Evolutionary conservation across 805 yeast genomes (phyloP).

Genomic region (Komagataella pastoris): DNA sequence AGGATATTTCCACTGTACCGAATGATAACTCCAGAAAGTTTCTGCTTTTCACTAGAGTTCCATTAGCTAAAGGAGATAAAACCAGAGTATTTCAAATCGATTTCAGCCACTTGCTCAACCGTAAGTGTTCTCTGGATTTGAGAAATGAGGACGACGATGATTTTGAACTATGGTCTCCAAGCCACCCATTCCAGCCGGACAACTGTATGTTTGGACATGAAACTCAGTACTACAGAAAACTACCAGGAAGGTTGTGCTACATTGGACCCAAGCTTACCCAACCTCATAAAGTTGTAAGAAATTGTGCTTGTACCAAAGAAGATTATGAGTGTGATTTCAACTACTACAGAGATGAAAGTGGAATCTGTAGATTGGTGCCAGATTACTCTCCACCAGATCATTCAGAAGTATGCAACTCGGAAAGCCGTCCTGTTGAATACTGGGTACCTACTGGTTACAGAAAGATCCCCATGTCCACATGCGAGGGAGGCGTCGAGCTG

Average conservation of each 20-base stretch:
- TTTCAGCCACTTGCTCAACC: slow-evolving; percentile 31
- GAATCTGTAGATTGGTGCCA: slow-evolving; percentile 63
- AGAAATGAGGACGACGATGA: slow-evolving; percentile 34
- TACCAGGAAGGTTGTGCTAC: slow-evolving; percentile 54
- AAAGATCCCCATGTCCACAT: slow-evolving; percentile 67
- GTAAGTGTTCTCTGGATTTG: slow-evolving; percentile 36
- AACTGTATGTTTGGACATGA: slow-evolving; percentile 62
- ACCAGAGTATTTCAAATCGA: slow-evolving; percentile 44
- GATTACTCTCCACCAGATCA: slow-evolving; percentile 62
- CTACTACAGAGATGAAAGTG: slow-evolving; percentile 51
- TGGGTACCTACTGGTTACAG: slow-evolving; percentile 83
- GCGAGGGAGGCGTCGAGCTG: slow-evolving; percentile 62
- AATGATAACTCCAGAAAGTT: slow-evolving; percentile 73
- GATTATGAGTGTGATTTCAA: slow-evolving; percentile 91
- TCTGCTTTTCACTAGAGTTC: slow-evolving; percentile 42
- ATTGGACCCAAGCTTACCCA: slow-evolving; percentile 41
- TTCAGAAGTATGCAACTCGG: slow-evolving; percentile 38
- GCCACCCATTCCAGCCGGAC: slow-evolving; percentile 34
- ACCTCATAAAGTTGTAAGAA: slow-evolving; percentile 41
- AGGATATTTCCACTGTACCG: slow-evolving; percentile 78
- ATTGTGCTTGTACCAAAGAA: slow-evolving; percentile 71
- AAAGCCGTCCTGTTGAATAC: slow-evolving; percentile 50
- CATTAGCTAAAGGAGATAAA: slow-evolving; percentile 29
- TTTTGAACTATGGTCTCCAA: slow-evolving; percentile 48
- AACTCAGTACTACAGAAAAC: slow-evolving; percentile 42